Evolutionary conservation across 1,284 basidiomycete species (phyloP).

Genomic region (Boletus mariae): DNA sequence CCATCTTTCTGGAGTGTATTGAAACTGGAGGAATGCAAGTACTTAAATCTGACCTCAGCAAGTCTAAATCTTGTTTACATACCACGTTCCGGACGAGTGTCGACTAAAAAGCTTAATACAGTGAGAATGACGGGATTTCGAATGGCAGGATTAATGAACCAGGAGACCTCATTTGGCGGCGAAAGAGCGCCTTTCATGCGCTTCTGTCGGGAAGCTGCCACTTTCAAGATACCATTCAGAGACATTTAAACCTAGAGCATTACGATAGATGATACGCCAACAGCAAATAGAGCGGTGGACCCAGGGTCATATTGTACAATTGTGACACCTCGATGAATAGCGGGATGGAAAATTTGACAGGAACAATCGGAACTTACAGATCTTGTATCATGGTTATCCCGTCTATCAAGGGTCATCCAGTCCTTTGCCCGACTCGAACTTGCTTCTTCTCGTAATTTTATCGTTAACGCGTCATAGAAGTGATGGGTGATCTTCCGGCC

Average conservation of each 20-base stretch:
- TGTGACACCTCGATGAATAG: background rate
- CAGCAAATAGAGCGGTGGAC: slow-evolving; percentile 1
- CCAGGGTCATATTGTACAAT: background rate
- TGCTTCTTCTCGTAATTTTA: background rate
- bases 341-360: background rate
- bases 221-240: background rate
- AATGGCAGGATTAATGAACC: background rate
- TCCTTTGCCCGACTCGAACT: background rate
- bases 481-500: background rate
- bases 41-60: background rate
- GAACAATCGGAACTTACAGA: background rate
- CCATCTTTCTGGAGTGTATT: background rate
- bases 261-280: background rate
- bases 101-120: background rate
- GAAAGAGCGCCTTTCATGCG: background rate
- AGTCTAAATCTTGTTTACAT: background rate
- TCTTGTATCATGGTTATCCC: background rate
- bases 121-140: background rate
- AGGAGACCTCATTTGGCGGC: background rate
- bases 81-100: background rate
- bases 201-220: background rate
- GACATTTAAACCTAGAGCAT: background rate
- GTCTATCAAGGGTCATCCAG: background rate
- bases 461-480: background rate
- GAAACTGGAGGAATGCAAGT: background rate